A percentile compares a stretch with the other conserved stretches of the same genome.
Evolutionary conservation across 495 filamentous ascomycete genomes (phyloP).

Genomic region (Recurvomyces mirabilis): DNA sequence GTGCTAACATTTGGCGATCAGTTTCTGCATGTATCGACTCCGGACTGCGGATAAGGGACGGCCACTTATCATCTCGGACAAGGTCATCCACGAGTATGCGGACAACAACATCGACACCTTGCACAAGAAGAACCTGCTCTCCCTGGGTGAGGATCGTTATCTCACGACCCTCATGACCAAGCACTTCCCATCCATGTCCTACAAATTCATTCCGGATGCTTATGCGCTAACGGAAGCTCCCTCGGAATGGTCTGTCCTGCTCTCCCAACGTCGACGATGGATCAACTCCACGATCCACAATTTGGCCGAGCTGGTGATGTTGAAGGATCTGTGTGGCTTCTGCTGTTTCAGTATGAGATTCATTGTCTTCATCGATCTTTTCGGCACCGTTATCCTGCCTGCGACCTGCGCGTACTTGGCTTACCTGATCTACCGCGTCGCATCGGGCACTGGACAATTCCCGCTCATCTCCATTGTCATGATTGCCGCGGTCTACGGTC

Average conservation of each 20-base stretch:
- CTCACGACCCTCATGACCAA: constrained; percentile 97
- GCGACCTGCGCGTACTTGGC: constrained; percentile 81
- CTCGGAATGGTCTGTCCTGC: constrained; percentile 79
- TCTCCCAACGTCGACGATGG: constrained; percentile 94
- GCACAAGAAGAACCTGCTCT: constrained; percentile 95
- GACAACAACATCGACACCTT: constrained; percentile 84
- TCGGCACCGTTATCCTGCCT: constrained; percentile 87
- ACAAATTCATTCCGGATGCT: constrained; percentile 89
- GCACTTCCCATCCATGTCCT: constrained; percentile 89
- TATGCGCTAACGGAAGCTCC: constrained; percentile 88
- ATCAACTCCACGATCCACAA: constrained; percentile 99
- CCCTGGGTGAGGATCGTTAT: constrained; percentile 94
- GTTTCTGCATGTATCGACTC: constrained; percentile 98
- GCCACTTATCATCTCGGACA: constrained; percentile 83
- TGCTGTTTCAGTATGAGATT: constrained; percentile 99
- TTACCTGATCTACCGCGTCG: constrained; percentile 77
- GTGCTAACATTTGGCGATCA: too few relatives aligned
- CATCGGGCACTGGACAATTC: constrained; percentile 60
- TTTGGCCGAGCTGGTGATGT: constrained; percentile 70
- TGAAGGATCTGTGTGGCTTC: constrained; percentile 93
- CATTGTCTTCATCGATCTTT: constrained; percentile 87
- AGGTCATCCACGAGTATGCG: constrained; percentile 75
- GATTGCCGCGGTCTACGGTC: constrained; percentile 83
- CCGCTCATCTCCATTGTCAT: constrained; percentile 80
- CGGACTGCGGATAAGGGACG: constrained; percentile 84